Evolutionary conservation across 148 eudicot genomes (phyloP).

Genomic region (Vaccinium corymbosum): DNA sequence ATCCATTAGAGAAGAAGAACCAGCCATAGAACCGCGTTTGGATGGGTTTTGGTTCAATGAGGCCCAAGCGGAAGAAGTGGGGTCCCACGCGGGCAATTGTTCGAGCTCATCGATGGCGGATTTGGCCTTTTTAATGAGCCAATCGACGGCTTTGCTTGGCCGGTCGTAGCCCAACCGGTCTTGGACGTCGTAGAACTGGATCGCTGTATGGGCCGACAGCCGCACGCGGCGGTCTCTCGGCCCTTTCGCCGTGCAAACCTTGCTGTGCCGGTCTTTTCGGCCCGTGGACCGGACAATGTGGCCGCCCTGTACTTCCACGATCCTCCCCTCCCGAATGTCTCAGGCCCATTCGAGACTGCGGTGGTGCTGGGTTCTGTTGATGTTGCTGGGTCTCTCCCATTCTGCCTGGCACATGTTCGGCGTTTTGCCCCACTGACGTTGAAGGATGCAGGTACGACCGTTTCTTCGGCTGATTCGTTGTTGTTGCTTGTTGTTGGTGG

Average conservation of each 20-base stretch:
- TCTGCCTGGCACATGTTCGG: constrained; percentile 48
- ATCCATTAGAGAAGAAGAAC: constrained; percentile 9
- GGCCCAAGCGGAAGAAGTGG: constrained; percentile 27
- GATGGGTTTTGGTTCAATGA: background rate
- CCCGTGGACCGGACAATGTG: constrained; percentile 93
- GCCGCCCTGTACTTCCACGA: constrained; percentile 85
- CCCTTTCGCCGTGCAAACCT: constrained; percentile 90
- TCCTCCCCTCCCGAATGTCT: constrained; percentile 63
- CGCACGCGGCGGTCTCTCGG: constrained; percentile 87
- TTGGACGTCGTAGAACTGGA: constrained; percentile 87
- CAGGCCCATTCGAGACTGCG: constrained; percentile 37
- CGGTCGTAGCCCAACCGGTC: constrained; percentile 84
- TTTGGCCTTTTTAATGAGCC: constrained; percentile 84
- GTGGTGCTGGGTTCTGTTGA: background rate
- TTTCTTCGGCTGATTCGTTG: constrained; percentile 27
- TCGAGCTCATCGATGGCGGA: constrained; percentile 79
- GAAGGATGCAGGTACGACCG: constrained; percentile 29
- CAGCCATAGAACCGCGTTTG: background rate
- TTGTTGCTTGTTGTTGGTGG: constrained; percentile 13
- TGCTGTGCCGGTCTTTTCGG: constrained; percentile 79
- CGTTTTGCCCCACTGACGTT: constrained; percentile 15
- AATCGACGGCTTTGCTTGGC: constrained; percentile 90
- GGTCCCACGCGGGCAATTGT: constrained; percentile 80
- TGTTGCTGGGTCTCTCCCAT: constrained; percentile 42
- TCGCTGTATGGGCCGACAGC: constrained; percentile 81